These are phyloP conservation scores for Blastocystis sp. DNA, from an alignment of 352 stramenopile species.

Conservation along the genomic window DNA sequence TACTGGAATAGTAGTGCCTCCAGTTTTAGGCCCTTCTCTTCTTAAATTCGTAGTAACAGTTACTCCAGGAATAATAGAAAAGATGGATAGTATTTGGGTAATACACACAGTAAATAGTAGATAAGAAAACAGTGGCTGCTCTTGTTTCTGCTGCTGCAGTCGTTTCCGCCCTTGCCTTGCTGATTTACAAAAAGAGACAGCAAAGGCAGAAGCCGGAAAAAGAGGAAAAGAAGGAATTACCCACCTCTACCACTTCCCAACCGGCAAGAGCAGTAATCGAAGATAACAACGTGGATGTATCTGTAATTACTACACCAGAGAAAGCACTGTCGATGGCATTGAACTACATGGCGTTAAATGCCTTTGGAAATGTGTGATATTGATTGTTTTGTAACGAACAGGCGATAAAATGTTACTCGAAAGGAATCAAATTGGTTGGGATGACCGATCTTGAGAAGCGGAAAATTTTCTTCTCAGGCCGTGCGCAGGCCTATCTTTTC, in stretches of 20 bases:
- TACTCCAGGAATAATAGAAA: not conserved
- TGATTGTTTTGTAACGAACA: not conserved
- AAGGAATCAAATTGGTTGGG: not conserved
- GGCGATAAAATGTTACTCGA: conserved; percentile 1
- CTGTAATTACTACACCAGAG: not conserved
- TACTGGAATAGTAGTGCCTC: too few species aligned
- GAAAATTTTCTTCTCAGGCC: not conserved
- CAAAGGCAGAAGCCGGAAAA: not conserved
- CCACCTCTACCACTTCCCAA: not conserved
- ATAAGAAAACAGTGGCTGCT: not conserved
- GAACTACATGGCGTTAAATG: not conserved
- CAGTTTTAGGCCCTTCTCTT: not conserved
- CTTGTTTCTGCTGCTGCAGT: not conserved
- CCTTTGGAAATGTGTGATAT: not conserved
- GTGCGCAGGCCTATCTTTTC: not conserved
- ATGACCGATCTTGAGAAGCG: not conserved
- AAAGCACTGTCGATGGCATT: not conserved
- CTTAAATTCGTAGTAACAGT: not conserved
- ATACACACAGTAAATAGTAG: conserved; percentile 13
- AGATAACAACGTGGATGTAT: not conserved
- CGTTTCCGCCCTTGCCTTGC: not conserved
- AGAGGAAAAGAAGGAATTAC: not conserved
- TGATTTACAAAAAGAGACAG: not conserved
- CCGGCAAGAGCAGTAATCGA: not conserved
- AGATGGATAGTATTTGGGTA: not conserved